phyloP scores from a whole-genome alignment of 805 yeast genomes.

The Teunomyces kruisii region DNA sequence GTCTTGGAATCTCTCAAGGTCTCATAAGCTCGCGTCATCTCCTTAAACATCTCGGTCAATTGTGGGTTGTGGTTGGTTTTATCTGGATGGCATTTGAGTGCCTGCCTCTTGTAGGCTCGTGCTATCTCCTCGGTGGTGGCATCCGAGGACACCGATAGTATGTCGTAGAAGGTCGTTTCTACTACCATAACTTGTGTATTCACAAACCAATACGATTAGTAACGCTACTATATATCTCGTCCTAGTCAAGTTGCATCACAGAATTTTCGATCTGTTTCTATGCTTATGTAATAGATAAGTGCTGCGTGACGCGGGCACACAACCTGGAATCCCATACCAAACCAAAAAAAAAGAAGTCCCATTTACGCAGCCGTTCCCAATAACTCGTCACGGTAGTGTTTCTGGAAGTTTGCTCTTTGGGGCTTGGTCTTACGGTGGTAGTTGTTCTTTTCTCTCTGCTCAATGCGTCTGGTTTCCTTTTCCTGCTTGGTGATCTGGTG shows the following conservation, averaged over 20 bases:
- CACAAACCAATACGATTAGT: not conserved
- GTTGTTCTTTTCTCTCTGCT: slow-evolving; percentile 20
- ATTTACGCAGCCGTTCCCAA: slow-evolving; percentile 31
- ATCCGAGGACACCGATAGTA: slow-evolving; percentile 28
- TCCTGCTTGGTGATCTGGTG: slow-evolving; percentile 33
- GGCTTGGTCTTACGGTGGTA: slow-evolving; percentile 26
- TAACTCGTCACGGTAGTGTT: slow-evolving; percentile 67
- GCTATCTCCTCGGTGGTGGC: slow-evolving; percentile 40
- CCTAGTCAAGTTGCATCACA: not conserved
- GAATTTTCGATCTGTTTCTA: slow-evolving; percentile 19
- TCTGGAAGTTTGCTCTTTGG: slow-evolving; percentile 31
- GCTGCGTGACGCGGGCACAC: not conserved
- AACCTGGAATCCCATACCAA: not conserved
- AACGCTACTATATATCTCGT: not conserved
- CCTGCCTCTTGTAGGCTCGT: slow-evolving; percentile 34
- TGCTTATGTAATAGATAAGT: slow-evolving; percentile 8
- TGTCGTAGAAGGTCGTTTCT: slow-evolving; percentile 35
- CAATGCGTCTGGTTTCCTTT: slow-evolving; percentile 25
- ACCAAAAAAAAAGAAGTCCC: not conserved
- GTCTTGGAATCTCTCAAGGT: slow-evolving; percentile 48
- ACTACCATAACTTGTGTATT: slow-evolving; percentile 1
- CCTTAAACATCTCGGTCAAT: slow-evolving; percentile 56
- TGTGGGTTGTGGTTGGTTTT: slow-evolving; percentile 51
- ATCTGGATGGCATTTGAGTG: slow-evolving; percentile 65
- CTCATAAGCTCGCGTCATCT: slow-evolving; percentile 66